Evolutionary conservation across 805 yeast genomes (phyloP), one percentile per base, ranked within the genome.

Genomic region (Wickerhamiella cacticola): DNA sequence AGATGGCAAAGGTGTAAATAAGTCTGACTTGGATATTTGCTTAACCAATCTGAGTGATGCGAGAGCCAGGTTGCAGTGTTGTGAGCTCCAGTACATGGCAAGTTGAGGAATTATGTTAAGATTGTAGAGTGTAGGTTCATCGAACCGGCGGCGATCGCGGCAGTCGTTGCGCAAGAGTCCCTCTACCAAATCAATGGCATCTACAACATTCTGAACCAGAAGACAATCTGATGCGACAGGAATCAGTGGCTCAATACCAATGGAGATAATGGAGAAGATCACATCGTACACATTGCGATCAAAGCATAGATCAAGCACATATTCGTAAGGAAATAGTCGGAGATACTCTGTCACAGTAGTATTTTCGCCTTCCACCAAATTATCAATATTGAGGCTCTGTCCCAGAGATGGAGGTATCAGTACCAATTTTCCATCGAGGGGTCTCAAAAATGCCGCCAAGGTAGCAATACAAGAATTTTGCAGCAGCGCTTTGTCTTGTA

Each of bases 51-150:
- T 59, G 15, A 87, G 60, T 0, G 89, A 68, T 2, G 64, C 59
- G 1, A 66, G 62, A 0, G 92, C 79, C 26, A 87, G 64, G 1
- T 63, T 56, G 8, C 64, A 52, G 49, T 77, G 69, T 3, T 70
- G 60, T 1, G 78, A 66, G 1, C 94, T 86, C 45, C 82, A 77
- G 57, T 84, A 85, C 15, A 87, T 63, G 0, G 92, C 82, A 40
- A 87, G 61, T 53, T 82, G 82, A 0, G 84, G 83, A 19, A 88
- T 71, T 8, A 82, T 65, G 0, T 86, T 75, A n/a, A 87, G 64
- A 52, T 82, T 75, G 61, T 79, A 77, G 21, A 83, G 64, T 7
- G 88, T 65, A 0, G 88, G 80, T 57, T 85, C 94, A 56, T 71
- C 78, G 54, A 83, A 82, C n/a, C 47, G 45, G 19, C 41, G 35